Base-by-base conservation (phyloP, 1,284 basidiomycete species). In the Naganishia sp. region DNA sequence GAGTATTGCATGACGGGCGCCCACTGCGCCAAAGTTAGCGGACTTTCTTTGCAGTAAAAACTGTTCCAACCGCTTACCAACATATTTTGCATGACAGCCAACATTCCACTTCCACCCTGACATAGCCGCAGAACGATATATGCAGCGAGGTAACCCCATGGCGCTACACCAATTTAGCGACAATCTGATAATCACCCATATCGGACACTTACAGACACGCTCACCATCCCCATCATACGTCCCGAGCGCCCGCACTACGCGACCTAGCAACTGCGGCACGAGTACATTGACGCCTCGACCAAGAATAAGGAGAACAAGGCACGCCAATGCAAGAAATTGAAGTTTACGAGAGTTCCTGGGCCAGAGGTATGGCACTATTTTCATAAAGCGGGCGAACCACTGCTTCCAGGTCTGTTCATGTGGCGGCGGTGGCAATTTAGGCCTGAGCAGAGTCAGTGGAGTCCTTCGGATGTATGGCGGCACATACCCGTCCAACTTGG, bases 1-100 rank as follows among this genome's bases (percentile, higher is more conserved):
- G 43, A 61, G 75, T 87, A 90, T 80, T 92, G 90, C 86, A 92
- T 89, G 33, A 94, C 88, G 2, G 92, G 90, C 13, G 87, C 84
- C 89, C 90, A 79, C 46, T 67, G 44, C 36, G 31, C 46, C 1
- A n/a, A 21, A 23, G n/a, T 64, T 21, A 55, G 43, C 16, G 31
- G 13, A 33, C 11, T 7, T 7, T 6, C 43, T 6, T 18, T 11
- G 23, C 10, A 36, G 31, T n/a, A 16, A 43, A 43, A 13, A 6
- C 25, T 31, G 10, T 6, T 31, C 4, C 15, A n/a, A 55, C 10
- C 16, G 59, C 67, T 23, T 55, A 68, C 78, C 15, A 76, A 66
- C 55, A 74, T 75, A 11, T 69, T 69, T 45, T 71, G 71, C 50
- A 72, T n/a, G 9, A 74, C 72, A 36, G 72, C 70, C 6, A 79